phyloP scores from a whole-genome alignment of 1,284 basidiomycete genomes.

The Ustilago cynodontis region DNA sequence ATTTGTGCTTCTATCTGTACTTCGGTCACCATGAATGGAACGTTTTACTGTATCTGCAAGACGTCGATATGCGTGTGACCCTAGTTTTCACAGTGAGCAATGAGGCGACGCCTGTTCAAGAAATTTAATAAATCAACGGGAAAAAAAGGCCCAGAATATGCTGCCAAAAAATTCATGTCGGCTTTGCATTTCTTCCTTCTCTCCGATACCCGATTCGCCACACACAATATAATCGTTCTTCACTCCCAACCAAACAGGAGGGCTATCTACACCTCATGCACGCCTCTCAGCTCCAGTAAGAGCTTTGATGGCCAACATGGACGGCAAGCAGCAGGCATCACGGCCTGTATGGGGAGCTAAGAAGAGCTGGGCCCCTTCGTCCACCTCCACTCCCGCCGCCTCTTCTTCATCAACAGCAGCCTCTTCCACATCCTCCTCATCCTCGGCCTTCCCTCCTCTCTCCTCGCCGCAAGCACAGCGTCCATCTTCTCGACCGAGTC shows the following conservation, averaged over 20 bases:
- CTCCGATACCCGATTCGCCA: constrained; percentile 21
- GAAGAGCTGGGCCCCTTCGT: constrained; percentile 21
- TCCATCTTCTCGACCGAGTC: constrained; percentile 13
- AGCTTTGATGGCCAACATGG: constrained; percentile 9
- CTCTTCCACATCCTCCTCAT: background rate
- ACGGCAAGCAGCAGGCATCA: background rate
- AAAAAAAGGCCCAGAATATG: constrained; percentile 6
- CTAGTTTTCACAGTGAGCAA: too few relatives aligned
- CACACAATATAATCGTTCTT: background rate
- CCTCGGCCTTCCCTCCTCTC: constrained; percentile 31
- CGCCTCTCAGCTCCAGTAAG: background rate
- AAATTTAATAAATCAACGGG: background rate
- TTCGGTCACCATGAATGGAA: too few relatives aligned
- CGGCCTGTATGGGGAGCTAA: constrained; percentile 27
- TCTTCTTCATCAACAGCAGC: too few relatives aligned
- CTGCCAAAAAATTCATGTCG: constrained; percentile 13
- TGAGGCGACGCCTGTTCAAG: too few relatives aligned
- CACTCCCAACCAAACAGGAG: background rate
- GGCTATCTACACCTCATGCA: background rate
- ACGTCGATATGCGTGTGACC: too few relatives aligned
- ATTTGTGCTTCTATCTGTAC: background rate
- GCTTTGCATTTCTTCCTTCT: constrained; percentile 36
- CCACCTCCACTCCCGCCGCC: constrained; percentile 5
- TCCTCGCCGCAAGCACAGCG: constrained; percentile 24
- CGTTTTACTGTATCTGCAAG: too few relatives aligned